Percentiles rank a stretch among this genome's conserved stretches.
Evolutionary conservation across 768 basidiomycete species (phyloP).

Genomic region (Leucosporidium creatinivorum): DNA sequence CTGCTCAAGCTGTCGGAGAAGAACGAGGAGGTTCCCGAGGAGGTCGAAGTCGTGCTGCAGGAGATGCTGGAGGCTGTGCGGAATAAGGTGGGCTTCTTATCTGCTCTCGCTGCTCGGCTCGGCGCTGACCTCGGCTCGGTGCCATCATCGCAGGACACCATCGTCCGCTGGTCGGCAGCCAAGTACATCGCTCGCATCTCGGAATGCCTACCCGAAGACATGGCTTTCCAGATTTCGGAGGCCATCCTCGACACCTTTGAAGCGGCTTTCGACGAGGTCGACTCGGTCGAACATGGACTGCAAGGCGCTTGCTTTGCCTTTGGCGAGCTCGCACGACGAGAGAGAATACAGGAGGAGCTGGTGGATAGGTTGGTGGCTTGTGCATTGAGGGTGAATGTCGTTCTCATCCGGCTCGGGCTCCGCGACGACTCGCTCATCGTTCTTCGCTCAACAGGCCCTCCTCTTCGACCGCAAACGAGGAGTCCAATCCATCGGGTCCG

Average conservation of each 20-base stretch:
- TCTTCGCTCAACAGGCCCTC: constrained; percentile 55
- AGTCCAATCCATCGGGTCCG: constrained; percentile 86
- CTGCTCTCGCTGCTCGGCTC: no score
- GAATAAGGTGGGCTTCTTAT: background rate
- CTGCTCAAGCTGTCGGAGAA: constrained; percentile 54
- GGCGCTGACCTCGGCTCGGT: background rate
- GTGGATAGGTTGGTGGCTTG: constrained; percentile 64
- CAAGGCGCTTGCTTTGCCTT: constrained; percentile 88
- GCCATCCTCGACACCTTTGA: constrained; percentile 79
- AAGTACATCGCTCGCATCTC: constrained; percentile 83
- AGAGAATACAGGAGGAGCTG: constrained; percentile 52
- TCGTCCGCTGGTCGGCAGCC: constrained; percentile 89
- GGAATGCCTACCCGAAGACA: constrained; percentile 59
- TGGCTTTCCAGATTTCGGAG: constrained; percentile 47
- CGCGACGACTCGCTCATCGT: background rate
- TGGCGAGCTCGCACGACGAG: constrained; percentile 83
- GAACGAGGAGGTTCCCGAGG: constrained; percentile 57
- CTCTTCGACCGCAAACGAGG: constrained; percentile 88
- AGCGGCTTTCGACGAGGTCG: constrained; percentile 56
- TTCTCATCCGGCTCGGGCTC: background rate
- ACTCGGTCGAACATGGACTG: constrained; percentile 80
- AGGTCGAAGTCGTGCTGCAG: constrained; percentile 66
- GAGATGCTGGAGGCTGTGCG: constrained; percentile 64
- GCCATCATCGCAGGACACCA: constrained; percentile 60
- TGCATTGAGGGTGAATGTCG: constrained; percentile 64